A percentile compares a stretch with the other conserved stretches of the same genome.
phyloP scores from a whole-genome alignment of 1,284 basidiomycete genomes.

The Trametes polyzona region DNA sequence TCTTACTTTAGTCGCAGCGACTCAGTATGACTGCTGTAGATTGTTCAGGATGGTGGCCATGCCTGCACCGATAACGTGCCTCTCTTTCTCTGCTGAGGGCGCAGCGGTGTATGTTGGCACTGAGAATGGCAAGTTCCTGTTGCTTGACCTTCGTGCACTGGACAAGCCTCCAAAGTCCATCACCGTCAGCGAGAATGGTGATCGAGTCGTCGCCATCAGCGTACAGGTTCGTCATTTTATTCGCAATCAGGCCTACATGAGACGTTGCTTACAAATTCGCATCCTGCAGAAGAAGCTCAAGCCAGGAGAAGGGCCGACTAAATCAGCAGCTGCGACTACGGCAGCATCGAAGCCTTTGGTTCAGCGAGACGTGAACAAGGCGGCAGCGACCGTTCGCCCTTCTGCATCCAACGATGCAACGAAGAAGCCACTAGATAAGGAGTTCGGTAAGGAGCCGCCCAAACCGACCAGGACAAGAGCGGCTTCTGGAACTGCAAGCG shows the following conservation, averaged over 20 bases:
- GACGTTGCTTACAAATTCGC: not conserved
- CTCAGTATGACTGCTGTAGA: slow-evolving; percentile 37
- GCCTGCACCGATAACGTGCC: slow-evolving; percentile 54
- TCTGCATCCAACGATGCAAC: slow-evolving; percentile 1
- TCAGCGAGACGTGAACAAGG: slow-evolving; percentile 33
- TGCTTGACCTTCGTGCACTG: slow-evolving; percentile 63
- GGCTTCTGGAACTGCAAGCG: slow-evolving; percentile 2
- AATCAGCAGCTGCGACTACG: slow-evolving; percentile 9
- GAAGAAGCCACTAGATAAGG: slow-evolving; percentile 20
- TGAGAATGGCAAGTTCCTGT: slow-evolving; percentile 59
- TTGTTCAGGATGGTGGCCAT: slow-evolving; percentile 58
- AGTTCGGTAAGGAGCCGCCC: slow-evolving; percentile 5
- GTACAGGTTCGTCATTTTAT: slow-evolving; percentile 51
- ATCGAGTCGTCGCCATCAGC: slow-evolving; percentile 52
- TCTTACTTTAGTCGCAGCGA: no score
- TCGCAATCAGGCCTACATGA: not conserved
- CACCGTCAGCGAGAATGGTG: slow-evolving; percentile 49
- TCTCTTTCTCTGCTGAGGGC: slow-evolving; percentile 70
- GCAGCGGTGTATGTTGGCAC: slow-evolving; percentile 67
- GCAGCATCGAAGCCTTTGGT: slow-evolving; percentile 26
- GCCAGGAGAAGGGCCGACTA: slow-evolving; percentile 25
- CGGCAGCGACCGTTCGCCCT: slow-evolving; percentile 11
- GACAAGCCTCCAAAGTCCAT: slow-evolving; percentile 63
- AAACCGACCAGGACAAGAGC: slow-evolving; percentile 6
- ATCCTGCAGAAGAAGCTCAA: slow-evolving; percentile 33